Evolutionary conservation across 345 rosid genomes (phyloP).

Genomic region (Adansonia digitata): DNA sequence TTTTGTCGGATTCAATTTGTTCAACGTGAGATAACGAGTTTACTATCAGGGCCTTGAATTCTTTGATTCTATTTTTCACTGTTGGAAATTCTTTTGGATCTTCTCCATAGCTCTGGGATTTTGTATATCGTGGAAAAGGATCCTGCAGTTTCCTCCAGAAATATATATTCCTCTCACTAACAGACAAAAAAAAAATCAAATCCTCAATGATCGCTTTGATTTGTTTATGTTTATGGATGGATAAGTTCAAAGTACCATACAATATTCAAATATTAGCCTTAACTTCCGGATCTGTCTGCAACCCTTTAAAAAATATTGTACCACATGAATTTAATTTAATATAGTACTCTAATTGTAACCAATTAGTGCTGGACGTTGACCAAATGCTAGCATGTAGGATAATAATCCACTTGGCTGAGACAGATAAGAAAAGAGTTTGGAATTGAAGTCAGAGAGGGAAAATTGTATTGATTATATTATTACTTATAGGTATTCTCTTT

Average conservation of each 20-base stretch:
- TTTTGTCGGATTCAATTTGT: background rate
- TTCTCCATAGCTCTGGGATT: background rate
- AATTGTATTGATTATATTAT: background rate
- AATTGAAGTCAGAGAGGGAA: background rate
- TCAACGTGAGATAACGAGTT: background rate
- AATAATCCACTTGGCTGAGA: background rate
- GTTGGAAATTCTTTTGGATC: background rate
- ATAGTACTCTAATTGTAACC: background rate
- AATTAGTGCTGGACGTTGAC: too few species aligned
- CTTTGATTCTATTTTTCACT: background rate
- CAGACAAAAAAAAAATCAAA: background rate
- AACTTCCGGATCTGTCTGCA: background rate
- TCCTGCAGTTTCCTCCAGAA: background rate
- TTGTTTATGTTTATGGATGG: background rate
- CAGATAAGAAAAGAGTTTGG: background rate
- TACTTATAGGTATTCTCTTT: background rate
- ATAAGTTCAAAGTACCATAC: background rate
- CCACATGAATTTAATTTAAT: too few species aligned
- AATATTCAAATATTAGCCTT: background rate
- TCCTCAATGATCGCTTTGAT: background rate
- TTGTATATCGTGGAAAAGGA: background rate
- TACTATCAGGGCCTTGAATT: background rate
- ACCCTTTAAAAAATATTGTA: background rate
- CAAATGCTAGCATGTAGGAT: background rate
- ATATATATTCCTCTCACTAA: background rate